Evolutionary conservation across 495 filamentous ascomycete genomes (phyloP), one percentile per base, ranked within the genome.

Genomic region (Trichoderma gamsii): DNA sequence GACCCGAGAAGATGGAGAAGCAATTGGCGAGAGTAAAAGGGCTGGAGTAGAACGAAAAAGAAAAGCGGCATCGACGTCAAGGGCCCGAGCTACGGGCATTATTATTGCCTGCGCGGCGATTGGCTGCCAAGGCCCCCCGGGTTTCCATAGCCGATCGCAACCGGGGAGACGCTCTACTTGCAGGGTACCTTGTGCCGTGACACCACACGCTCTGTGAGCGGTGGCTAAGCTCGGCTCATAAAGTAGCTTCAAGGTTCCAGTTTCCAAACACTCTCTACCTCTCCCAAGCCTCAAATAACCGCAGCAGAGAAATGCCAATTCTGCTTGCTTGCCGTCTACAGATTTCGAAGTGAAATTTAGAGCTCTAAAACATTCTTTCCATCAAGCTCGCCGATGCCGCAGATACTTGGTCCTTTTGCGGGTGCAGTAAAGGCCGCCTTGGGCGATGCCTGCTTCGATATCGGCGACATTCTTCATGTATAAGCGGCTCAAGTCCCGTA

Each of bases 21-120:
- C 64, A 41, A 44, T 65, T 65, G 63, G 29, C 18, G 32, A 43
- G 18, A 35, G 25, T 4, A 7, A 5, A 32, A 15, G 12, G 41
- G 8, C 63, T 65, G 35, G 63, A 18, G 29, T 29, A 29, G 35
- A 41, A 15, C 41, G 35, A 16, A 41, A 65, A n/a, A 65, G n/a
- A 65, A 65, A 13, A 15, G 63, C 63, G 63, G 25, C 35, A 65
- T 65, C 63, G 35, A 41, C 41, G 35, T 65, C 35, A 65, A 41
- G 16, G 18, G 18, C 41, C 63, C 21, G 35, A 41, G 18, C 25
- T 65, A 41, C 63, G 1, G 29, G 1, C n/a, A 23, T 16, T 23
- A n/a, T 27, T 56, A 44, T 41, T 65, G 41, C 3, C 35, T 65
- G n/a, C 35, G 21, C 35, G n/a, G 35, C 63, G 41, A 65, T 65